Percentiles rank a stretch among this genome's conserved stretches.
Evolutionary conservation across 768 basidiomycete species (phyloP).

Genomic region (Trametes gibbosa): DNA sequence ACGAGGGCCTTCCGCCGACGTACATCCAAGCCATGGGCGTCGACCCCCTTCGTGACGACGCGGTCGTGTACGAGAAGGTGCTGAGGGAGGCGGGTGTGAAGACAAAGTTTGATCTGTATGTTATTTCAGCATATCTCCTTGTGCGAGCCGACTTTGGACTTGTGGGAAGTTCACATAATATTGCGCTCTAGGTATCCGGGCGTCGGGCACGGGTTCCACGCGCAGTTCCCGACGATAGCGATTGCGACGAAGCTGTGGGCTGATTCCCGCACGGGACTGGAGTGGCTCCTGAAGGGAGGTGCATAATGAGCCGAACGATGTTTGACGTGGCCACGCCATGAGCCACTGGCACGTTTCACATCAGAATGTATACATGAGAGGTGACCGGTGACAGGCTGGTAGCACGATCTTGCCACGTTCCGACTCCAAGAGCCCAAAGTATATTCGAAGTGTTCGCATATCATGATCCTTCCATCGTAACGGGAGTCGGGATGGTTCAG

Average conservation of each 20-base stretch:
- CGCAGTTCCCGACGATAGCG: not conserved
- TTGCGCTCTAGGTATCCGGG: not conserved
- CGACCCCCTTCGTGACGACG: conserved; percentile 31
- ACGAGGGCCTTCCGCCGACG: conserved; percentile 21
- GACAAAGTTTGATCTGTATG: conserved; percentile 25
- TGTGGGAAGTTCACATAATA: not conserved
- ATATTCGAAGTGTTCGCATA: too few relatives aligned
- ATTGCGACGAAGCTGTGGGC: not conserved
- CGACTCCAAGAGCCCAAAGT: too few relatives aligned
- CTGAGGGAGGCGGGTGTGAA: conserved; percentile 24
- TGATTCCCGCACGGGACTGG: not conserved
- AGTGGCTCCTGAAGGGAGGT: not conserved
- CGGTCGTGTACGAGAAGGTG: conserved; percentile 25
- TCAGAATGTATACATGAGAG: too few relatives aligned
- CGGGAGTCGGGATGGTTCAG: too few relatives aligned
- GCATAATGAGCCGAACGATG: not conserved
- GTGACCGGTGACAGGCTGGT: too few relatives aligned
- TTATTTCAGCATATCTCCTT: not conserved
- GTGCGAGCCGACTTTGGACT: too few relatives aligned
- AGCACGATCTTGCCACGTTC: too few relatives aligned
- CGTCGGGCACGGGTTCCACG: not conserved
- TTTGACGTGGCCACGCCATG: too few relatives aligned
- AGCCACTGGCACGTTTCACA: too few relatives aligned
- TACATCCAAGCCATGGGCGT: conserved; percentile 26
- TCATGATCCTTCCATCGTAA: too few relatives aligned